Base-by-base conservation (phyloP, 768 basidiomycete species). In the Coprinopsis sp. region DNA sequence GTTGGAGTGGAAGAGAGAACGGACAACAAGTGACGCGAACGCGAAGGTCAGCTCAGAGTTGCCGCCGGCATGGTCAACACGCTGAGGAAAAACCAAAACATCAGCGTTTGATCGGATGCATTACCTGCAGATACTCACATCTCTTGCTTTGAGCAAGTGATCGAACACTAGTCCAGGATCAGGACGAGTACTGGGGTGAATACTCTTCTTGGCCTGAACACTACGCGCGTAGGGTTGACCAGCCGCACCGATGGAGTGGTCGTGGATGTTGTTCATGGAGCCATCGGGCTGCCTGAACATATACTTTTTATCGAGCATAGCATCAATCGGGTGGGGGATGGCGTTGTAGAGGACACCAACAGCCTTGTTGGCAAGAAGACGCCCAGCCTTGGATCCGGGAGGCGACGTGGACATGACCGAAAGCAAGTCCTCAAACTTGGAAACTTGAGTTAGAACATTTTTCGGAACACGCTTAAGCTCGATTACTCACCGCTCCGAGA, bases 101-200 rank as follows among this genome's bases (percentile, higher is more conserved):
- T 38, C 11, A 25, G 24, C 36, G 30, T 8, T 18, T 60, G 28
- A 58, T 55, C 31, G 55, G 55, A 39, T 63, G 49, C 25, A 58
- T 50, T 1, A 53, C 54, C 33, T 58, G 62, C 12, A 58, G 62
- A 47, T 59, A 64, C 37, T 22, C 24, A 38, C 37, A 22, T 38
- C 54, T 48, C 67, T 43, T 59, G 57, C 60, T 70, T 57, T 19
- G 88, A 61, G 18, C 88, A 70, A 2, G 69, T 65, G 50, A 2
- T 88, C 85, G 45, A 84, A 88, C 22, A 88, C 66, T 1, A 81
- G 53, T 0, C 72, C 75, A 13, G 84, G 64, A 50, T 81, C 79
- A 12, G 82, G 82, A 2, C 81, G 69, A 8, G 69, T 61, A 33
- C 64, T 57, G 29, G 62, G 58, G 0, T 75, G 67, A 24, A 73